A percentile compares a stretch with the other conserved stretches of the same genome.
These are phyloP conservation scores for Candida tallmaniae DNA, from an alignment of 805 yeast species.

Conservation along the genomic window DNA sequence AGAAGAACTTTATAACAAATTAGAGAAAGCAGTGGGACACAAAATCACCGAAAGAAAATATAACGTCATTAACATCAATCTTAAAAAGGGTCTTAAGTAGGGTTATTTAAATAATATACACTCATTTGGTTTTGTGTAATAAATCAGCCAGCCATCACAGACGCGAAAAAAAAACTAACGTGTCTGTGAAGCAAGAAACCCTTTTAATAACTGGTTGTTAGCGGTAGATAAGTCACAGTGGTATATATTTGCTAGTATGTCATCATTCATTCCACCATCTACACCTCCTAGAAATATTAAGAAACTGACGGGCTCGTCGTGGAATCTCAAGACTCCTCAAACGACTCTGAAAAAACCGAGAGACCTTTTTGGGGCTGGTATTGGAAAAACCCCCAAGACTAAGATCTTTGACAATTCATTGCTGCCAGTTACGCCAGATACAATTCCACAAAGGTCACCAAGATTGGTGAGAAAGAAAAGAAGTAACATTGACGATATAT, in stretches of 20 bases:
- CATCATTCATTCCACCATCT: constrained; percentile 8
- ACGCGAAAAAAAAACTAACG: too few relatives aligned
- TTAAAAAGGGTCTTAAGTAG: too few relatives aligned
- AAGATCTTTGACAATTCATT: constrained; percentile 4
- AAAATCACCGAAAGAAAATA: background rate
- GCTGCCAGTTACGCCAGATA: constrained; percentile 13
- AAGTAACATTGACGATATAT: constrained; percentile 8
- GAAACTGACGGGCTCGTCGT: constrained; percentile 3
- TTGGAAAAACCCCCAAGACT: constrained; percentile 3
- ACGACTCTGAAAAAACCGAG: constrained; percentile 5
- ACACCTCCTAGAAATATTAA: constrained; percentile 8
- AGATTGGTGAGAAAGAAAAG: constrained; percentile 8
- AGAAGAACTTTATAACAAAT: background rate
- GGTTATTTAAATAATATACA: background rate
- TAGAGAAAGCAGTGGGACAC: constrained; percentile 4
- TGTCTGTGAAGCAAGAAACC: too few relatives aligned
- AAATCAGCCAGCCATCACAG: too few relatives aligned
- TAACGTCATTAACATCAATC: background rate
- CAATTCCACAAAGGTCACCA: constrained; percentile 14
- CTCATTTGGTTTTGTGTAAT: too few relatives aligned
- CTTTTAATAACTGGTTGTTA: too few relatives aligned
- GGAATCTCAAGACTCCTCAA: constrained; percentile 8
- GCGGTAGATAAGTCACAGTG: too few relatives aligned
- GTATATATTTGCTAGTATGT: too few relatives aligned
- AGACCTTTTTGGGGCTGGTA: constrained; percentile 3